These are phyloP conservation scores for Cadophora luteo-olivacea DNA, from an alignment of 2,329 filamentous ascomycete genomes.

Conservation along the genomic window DNA sequence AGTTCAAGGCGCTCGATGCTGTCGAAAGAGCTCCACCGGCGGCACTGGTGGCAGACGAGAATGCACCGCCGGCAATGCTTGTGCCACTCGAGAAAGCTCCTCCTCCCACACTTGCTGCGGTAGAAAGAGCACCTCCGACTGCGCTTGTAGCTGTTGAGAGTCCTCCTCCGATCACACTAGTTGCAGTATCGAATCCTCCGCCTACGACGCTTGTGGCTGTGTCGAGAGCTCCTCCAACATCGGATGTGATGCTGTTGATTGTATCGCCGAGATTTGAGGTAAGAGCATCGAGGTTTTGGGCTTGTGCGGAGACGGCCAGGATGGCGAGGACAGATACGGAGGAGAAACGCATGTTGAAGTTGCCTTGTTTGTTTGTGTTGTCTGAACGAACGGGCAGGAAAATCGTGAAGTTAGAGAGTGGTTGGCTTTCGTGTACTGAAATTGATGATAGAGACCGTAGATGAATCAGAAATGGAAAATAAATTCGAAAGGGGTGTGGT, in stretches of 20 bases:
- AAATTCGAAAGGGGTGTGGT: not conserved
- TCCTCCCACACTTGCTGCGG: not conserved
- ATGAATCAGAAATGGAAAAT: not conserved
- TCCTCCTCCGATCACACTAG: conserved; percentile 7
- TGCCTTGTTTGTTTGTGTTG: conserved; percentile 2
- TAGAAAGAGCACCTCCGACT: not conserved
- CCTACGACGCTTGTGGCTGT: conserved; percentile 10
- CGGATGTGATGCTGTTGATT: not conserved
- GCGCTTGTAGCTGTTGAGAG: conserved; percentile 12
- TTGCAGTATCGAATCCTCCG: conserved; percentile 17
- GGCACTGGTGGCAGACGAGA: conserved; percentile 18
- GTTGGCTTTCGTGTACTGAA: not conserved
- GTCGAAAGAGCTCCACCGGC: conserved; percentile 20
- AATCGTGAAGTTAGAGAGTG: not conserved
- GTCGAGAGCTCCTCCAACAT: conserved; percentile 11
- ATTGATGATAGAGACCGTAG: not conserved
- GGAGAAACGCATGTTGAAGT: conserved; percentile 31
- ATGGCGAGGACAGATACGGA: conserved; percentile 23
- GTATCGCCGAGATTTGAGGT: conserved; percentile 12
- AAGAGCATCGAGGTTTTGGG: conserved; percentile 10
- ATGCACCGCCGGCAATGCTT: conserved; percentile 4
- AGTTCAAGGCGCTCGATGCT: conserved; percentile 1
- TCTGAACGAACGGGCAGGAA: not conserved
- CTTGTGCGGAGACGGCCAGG: conserved; percentile 21
- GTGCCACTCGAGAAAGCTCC: conserved; percentile 13